Percentiles rank a stretch among this genome's conserved stretches.
Conservation (phyloP, 129 eudicot species). For the Kitagawia praeruptora region DNA sequence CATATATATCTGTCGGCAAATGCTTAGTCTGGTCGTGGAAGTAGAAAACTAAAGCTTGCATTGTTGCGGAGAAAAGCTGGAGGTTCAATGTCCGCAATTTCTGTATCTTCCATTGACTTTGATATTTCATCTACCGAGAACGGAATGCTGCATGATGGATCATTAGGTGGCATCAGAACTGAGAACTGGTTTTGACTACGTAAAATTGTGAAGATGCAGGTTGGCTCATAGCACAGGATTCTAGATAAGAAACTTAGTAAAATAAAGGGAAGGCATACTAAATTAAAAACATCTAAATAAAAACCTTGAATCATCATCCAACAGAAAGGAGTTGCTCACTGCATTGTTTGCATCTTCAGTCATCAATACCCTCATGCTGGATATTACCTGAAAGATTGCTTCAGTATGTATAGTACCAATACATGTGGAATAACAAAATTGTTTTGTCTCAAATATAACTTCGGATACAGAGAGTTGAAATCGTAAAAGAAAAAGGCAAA, state of each 20-base stretch:
- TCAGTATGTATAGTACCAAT: neutral
- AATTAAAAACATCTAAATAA: neutral
- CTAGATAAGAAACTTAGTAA: neutral
- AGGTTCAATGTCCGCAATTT: conserved; percentile 68
- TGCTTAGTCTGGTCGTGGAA: conserved; percentile 42
- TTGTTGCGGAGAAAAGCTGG: conserved; percentile 62
- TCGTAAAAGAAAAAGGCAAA: neutral
- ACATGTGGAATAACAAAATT: neutral
- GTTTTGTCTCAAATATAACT: neutral
- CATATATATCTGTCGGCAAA: neutral
- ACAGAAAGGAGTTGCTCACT: conserved; percentile 81
- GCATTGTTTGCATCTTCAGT: conserved; percentile 80
- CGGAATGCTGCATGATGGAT: conserved; percentile 54
- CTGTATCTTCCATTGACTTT: conserved; percentile 74
- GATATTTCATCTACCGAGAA: conserved; percentile 89
- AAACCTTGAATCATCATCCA: conserved; percentile 98
- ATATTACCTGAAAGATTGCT: conserved; percentile 51
- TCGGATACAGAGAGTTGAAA: neutral
- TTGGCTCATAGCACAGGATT: neutral
- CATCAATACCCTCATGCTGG: conserved; percentile 78
- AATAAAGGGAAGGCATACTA: neutral
- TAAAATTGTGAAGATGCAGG: neutral
- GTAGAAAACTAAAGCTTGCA: conserved; percentile 77
- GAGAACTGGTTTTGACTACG: neutral
- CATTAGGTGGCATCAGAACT: conserved; percentile 11